These are phyloP conservation scores for Petunia secreta DNA, from an alignment of 257 asterid species.

Conservation along the genomic window DNA sequence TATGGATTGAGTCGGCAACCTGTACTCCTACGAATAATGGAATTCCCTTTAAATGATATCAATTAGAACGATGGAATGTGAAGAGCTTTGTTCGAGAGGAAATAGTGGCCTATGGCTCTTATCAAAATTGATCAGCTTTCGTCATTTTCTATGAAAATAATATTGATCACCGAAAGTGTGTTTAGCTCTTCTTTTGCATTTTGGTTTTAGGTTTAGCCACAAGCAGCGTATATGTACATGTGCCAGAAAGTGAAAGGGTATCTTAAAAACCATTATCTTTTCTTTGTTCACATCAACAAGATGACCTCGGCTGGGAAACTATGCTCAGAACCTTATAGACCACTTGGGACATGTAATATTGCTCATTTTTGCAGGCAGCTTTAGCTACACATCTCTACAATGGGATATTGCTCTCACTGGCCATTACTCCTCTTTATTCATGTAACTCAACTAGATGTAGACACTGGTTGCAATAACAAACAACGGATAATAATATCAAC, in stretches of 20 bases:
- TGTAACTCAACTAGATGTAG: constrained; percentile 11
- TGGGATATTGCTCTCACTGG: constrained; percentile 1
- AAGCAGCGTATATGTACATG: neutral
- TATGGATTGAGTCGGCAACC: constrained; percentile 2
- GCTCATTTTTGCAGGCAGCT: constrained; percentile 61
- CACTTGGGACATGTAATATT: neutral
- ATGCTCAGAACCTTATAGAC: neutral
- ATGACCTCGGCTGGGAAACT: constrained; percentile 1
- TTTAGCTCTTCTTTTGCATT: neutral
- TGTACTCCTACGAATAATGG: constrained; percentile 12
- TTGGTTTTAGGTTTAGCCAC: neutral
- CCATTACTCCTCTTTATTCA: neutral
- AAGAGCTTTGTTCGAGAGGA: constrained; percentile 6
- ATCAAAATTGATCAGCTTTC: neutral
- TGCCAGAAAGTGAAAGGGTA: constrained; percentile 13
- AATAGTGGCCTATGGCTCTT: neutral
- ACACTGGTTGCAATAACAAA: constrained; percentile 3
- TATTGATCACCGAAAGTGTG: neutral
- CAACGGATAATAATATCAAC: constrained; percentile 7
- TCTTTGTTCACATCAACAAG: constrained; percentile 6
- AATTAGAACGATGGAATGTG: neutral
- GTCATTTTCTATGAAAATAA: neutral
- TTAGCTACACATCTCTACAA: constrained; percentile 58
- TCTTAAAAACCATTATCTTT: constrained; percentile 8
- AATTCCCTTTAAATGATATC: constrained; percentile 9